Evolutionary conservation across 1,139 yeast genomes (phyloP).

Genomic region (Candida freyschussii): DNA sequence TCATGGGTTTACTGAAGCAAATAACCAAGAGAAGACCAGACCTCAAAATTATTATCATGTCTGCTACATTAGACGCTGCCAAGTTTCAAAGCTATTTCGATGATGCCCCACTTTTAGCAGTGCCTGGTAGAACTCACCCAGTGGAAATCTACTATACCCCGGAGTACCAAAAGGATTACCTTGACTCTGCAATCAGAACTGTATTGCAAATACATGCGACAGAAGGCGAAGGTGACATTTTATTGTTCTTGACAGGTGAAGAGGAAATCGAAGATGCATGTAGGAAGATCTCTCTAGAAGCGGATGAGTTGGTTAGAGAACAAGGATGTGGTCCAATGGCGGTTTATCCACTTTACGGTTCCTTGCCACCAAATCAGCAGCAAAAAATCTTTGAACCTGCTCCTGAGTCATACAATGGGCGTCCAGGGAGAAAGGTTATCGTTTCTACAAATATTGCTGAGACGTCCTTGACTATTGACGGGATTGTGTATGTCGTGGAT

Average conservation of each 20-base stretch:
- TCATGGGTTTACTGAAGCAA: slow-evolving; percentile 91
- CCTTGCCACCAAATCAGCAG: slow-evolving; percentile 93
- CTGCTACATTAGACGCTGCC: slow-evolving; percentile 96
- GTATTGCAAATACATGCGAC: slow-evolving; percentile 96
- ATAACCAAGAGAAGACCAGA: slow-evolving; percentile 78
- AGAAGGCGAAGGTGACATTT: slow-evolving; percentile 88
- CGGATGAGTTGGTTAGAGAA: slow-evolving; percentile 82
- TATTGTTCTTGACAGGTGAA: slow-evolving; percentile 91
- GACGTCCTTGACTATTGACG: slow-evolving; percentile 95
- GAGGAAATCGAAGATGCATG: slow-evolving; percentile 98
- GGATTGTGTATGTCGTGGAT: slow-evolving; percentile 94
- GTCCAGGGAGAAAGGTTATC: slow-evolving; percentile 90
- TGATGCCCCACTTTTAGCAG: slow-evolving; percentile 90
- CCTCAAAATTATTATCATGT: slow-evolving; percentile 89
- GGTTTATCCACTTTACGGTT: slow-evolving; percentile 92
- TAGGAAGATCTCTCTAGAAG: slow-evolving; percentile 79
- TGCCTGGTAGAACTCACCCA: slow-evolving; percentile 97
- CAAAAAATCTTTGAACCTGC: slow-evolving; percentile 92
- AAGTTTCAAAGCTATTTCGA: slow-evolving; percentile 88
- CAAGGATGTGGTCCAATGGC: slow-evolving; percentile 83
- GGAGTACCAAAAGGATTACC: slow-evolving; percentile 89
- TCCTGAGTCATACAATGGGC: slow-evolving; percentile 56
- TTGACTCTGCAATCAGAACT: slow-evolving; percentile 92
- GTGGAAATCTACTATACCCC: slow-evolving; percentile 97
- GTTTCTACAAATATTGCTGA: slow-evolving; percentile 97